Conservation (phyloP, 2,329 filamentous ascomycete genomes). For the Monosporascus sp. region DNA sequence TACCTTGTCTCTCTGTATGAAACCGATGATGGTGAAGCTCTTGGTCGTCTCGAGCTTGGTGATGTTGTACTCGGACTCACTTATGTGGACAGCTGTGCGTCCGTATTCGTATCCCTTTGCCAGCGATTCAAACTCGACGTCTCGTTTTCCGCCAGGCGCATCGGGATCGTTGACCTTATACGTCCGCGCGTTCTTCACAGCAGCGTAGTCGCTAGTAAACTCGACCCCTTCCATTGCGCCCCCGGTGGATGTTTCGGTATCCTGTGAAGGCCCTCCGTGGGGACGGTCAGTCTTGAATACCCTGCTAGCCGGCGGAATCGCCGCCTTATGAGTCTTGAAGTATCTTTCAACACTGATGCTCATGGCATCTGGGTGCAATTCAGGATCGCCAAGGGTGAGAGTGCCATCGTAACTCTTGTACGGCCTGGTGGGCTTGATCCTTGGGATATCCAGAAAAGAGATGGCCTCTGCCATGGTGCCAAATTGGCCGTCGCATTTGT, state of each 20-base stretch:
- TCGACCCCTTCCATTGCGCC: constrained; percentile 46
- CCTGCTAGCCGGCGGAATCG: constrained; percentile 68
- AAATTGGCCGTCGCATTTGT: constrained; percentile 65
- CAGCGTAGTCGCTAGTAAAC: constrained; percentile 47
- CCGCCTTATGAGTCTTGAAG: constrained; percentile 75
- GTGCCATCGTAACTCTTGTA: constrained; percentile 74
- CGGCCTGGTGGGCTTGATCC: constrained; percentile 69
- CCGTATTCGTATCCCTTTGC: constrained; percentile 96
- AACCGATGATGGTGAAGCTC: constrained; percentile 78
- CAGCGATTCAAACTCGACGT: constrained; percentile 75
- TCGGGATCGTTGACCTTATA: constrained; percentile 76
- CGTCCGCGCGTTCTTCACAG: constrained; percentile 69
- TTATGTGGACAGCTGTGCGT: constrained; percentile 84
- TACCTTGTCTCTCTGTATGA: constrained; percentile 68
- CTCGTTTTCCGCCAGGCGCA: constrained; percentile 71
- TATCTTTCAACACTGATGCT: constrained; percentile 86
- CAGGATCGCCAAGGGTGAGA: constrained; percentile 72
- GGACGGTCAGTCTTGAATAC: constrained; percentile 51
- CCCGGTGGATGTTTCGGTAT: constrained; percentile 41
- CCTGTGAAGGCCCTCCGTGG: constrained; percentile 39
- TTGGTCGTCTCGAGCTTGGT: constrained; percentile 78
- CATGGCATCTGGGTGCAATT: constrained; percentile 68
- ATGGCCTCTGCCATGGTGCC: constrained; percentile 87
- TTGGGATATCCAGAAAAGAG: constrained; percentile 69
- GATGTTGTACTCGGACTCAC: constrained; percentile 77